phyloP scores from a whole-genome alignment of 768 basidiomycete genomes.

The Lenzites betulinus region DNA sequence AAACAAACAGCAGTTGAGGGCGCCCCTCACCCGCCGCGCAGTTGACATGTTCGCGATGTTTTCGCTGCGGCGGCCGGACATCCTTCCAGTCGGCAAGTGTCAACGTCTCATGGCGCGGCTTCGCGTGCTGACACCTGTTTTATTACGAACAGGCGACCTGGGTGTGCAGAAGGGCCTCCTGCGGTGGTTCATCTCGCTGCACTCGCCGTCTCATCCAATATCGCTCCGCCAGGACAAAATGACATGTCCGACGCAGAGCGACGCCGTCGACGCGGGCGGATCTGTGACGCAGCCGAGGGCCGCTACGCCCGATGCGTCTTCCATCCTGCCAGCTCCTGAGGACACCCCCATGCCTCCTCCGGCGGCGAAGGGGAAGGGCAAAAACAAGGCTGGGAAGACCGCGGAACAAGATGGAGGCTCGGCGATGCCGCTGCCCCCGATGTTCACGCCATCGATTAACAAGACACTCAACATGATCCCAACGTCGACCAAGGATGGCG shows the following conservation, averaged over 20 bases:
- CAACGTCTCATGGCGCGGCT: conserved; percentile 27
- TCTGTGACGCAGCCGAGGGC: conserved; percentile 13
- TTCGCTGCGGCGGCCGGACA: conserved; percentile 79
- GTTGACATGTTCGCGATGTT: conserved; percentile 97
- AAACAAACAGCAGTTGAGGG: not conserved
- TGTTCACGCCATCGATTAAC: conserved; percentile 71
- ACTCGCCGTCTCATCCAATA: conserved; percentile 52
- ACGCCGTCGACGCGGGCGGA: conserved; percentile 25
- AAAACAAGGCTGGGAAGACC: conserved; percentile 19
- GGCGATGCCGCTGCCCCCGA: conserved; percentile 43
- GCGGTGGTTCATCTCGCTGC: conserved; percentile 67
- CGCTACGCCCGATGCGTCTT: conserved; percentile 23
- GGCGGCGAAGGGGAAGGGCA: conserved; percentile 26
- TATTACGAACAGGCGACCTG: conserved; percentile 60
- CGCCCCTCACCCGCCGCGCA: conserved; percentile 30
- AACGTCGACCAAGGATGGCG: conserved; percentile 13
- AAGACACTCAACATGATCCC: conserved; percentile 48
- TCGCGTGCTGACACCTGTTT: not conserved
- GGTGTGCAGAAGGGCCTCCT: conserved; percentile 78
- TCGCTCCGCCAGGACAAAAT: conserved; percentile 43
- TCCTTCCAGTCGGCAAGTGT: conserved; percentile 59
- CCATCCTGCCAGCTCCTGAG: conserved; percentile 26
- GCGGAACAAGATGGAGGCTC: conserved; percentile 16
- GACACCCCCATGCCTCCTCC: conserved; percentile 10
- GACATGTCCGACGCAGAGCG: conserved; percentile 36